Evolutionary conservation across 352 stramenopile species (phyloP).

Genomic region (Aphanomyces euteiches): DNA sequence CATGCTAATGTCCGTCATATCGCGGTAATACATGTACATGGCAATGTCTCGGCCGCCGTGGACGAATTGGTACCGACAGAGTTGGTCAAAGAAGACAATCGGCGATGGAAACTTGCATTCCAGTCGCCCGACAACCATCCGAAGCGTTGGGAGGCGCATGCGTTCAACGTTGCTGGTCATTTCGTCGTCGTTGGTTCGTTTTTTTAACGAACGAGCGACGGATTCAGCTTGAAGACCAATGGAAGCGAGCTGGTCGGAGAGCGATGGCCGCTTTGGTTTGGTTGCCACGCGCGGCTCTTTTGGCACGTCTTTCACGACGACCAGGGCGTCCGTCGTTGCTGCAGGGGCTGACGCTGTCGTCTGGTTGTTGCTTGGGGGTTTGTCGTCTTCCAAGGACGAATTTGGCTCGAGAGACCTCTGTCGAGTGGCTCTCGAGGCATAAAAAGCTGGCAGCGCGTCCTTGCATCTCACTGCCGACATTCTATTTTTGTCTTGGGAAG

Average conservation of each 20-base stretch:
- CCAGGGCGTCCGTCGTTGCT: too few relatives aligned
- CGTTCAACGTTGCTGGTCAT: not conserved
- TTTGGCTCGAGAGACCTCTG: not conserved
- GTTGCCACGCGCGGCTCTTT: not conserved
- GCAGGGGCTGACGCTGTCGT: too few relatives aligned
- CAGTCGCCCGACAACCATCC: constrained; percentile 9
- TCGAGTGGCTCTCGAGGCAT: not conserved
- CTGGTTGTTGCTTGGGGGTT: too few relatives aligned
- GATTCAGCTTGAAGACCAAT: not conserved
- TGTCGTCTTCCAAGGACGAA: not conserved
- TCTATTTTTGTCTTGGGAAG: too few relatives aligned
- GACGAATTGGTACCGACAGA: constrained; percentile 8
- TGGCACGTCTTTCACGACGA: not conserved
- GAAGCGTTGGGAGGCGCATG: not conserved
- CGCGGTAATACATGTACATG: constrained; percentile 20
- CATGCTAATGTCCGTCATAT: constrained; percentile 4
- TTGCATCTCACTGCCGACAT: not conserved
- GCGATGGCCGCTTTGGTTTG: not conserved
- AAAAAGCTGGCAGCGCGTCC: constrained; percentile 1
- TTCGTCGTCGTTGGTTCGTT: not conserved
- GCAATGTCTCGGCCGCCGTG: constrained; percentile 13
- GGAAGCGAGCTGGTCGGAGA: constrained; percentile 14
- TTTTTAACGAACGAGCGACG: not conserved
- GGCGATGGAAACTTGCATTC: constrained; percentile 26
- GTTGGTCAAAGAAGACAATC: not conserved